These are phyloP conservation scores for Mycena metata DNA, from an alignment of 768 basidiomycete species.

Conservation along the genomic window DNA sequence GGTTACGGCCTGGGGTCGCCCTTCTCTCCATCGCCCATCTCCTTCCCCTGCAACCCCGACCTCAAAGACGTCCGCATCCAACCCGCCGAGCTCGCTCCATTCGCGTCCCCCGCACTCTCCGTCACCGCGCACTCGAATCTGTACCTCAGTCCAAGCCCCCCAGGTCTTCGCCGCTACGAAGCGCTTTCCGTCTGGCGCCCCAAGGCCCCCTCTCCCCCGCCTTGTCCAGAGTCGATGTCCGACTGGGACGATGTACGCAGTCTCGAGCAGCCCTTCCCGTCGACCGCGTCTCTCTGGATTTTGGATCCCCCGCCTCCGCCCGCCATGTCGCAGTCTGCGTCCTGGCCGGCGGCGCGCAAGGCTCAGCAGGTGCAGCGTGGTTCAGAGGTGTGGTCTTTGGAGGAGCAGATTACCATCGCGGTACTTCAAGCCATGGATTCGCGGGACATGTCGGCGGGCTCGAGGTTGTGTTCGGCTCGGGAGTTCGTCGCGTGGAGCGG, in stretches of 20 bases:
- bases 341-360: constrained; percentile 3
- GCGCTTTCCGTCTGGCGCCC: constrained; percentile 29
- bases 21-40: constrained; percentile 29
- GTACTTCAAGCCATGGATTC: constrained; percentile 48
- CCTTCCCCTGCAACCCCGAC: constrained; percentile 18
- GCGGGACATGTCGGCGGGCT: constrained; percentile 34
- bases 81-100: background rate
- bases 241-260: constrained; percentile 33
- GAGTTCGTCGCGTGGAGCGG: background rate
- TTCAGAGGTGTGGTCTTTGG: constrained; percentile 23
- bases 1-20: constrained; percentile 35
- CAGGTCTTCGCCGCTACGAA: constrained; percentile 21
- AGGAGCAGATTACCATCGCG: constrained; percentile 47
- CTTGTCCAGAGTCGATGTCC: constrained; percentile 12
- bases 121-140: background rate
- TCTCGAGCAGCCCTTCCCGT: constrained; percentile 42
- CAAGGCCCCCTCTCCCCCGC: background rate
- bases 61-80: constrained; percentile 1
- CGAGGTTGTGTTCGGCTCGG: background rate
- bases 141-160: constrained; percentile 13
- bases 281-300: constrained; percentile 45
- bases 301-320: background rate
- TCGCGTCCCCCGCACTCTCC: constrained; percentile 14
- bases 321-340: constrained; percentile 7
- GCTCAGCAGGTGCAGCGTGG: background rate